These are phyloP conservation scores for Exidia glandulosa DNA, from an alignment of 768 basidiomycete genomes.

Conservation along the genomic window DNA sequence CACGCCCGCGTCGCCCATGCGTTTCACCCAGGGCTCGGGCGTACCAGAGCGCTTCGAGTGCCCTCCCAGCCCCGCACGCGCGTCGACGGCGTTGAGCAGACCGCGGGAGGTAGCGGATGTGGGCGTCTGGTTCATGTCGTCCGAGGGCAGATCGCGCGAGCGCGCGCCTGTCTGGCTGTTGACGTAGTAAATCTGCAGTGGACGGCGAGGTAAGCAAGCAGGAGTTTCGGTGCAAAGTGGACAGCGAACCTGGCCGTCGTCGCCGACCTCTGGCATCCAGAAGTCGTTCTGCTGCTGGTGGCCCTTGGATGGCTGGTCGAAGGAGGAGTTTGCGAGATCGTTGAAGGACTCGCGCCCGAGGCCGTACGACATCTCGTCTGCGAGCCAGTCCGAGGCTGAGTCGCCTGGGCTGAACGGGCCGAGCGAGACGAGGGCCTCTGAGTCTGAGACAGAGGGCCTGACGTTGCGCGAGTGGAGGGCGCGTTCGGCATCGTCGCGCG, in stretches of 20 bases:
- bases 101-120: background rate
- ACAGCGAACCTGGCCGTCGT: slow-evolving; percentile 60
- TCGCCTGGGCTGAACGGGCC: background rate
- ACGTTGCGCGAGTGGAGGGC: background rate
- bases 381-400: background rate
- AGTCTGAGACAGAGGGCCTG: background rate
- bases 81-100: background rate
- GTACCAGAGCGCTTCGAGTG: slow-evolving; percentile 35
- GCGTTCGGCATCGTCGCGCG: background rate
- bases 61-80: background rate
- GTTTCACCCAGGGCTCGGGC: slow-evolving; percentile 73
- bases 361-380: background rate
- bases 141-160: slow-evolving; percentile 71
- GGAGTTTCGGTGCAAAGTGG: background rate
- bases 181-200: slow-evolving; percentile 83
- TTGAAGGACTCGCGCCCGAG: background rate
- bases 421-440: background rate
- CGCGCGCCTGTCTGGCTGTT: slow-evolving; percentile 81
- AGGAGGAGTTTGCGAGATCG: background rate
- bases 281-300: slow-evolving; percentile 42
- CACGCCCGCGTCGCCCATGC: slow-evolving; percentile 71
- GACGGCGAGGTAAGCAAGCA: background rate
- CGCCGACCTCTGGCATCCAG: slow-evolving; percentile 83
- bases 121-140: slow-evolving; percentile 40
- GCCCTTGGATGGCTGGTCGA: background rate